Percentiles rank a stretch among this genome's conserved stretches.
Conservation (phyloP, 352 stramenopile genomes). For the Aphanomyces cochlioides region DNA sequence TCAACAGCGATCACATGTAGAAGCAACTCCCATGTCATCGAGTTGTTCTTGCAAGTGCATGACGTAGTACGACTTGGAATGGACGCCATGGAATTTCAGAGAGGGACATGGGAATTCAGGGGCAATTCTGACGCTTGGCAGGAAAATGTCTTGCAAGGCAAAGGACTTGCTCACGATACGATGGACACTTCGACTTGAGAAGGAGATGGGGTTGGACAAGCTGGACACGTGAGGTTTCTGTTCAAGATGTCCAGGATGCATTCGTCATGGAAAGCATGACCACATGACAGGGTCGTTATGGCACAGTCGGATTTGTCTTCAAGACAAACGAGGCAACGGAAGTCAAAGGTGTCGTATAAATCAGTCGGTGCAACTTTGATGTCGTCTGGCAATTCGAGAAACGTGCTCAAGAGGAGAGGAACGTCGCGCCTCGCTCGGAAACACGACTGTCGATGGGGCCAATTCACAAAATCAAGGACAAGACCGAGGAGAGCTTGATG, state of each 20-base stretch:
- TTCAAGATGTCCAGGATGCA: constrained; percentile 79
- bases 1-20: too few relatives aligned
- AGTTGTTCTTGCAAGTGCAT: too few relatives aligned
- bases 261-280: constrained; percentile 62
- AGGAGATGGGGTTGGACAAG: constrained; percentile 32
- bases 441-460: constrained; percentile 5
- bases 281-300: constrained; percentile 64
- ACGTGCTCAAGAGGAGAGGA: constrained; percentile 5
- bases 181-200: too few relatives aligned
- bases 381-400: constrained; percentile 15
- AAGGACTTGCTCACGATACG: too few relatives aligned
- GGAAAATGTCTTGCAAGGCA: too few relatives aligned
- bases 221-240: constrained; percentile 59
- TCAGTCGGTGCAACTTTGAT: not conserved
- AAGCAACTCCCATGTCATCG: too few relatives aligned
- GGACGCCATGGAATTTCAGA: too few relatives aligned
- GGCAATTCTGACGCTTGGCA: too few relatives aligned
- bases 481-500: constrained; percentile 17
- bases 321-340: constrained; percentile 3
- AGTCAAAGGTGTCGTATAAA: not conserved
- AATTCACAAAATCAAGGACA: constrained; percentile 11
- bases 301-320: constrained; percentile 33
- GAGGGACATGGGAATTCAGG: too few relatives aligned
- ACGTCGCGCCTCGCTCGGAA: not conserved
- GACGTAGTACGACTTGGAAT: too few relatives aligned